Evolutionary conservation across 2,329 filamentous ascomycete genomes (phyloP).

Genomic region (Diplodia intermedia): DNA sequence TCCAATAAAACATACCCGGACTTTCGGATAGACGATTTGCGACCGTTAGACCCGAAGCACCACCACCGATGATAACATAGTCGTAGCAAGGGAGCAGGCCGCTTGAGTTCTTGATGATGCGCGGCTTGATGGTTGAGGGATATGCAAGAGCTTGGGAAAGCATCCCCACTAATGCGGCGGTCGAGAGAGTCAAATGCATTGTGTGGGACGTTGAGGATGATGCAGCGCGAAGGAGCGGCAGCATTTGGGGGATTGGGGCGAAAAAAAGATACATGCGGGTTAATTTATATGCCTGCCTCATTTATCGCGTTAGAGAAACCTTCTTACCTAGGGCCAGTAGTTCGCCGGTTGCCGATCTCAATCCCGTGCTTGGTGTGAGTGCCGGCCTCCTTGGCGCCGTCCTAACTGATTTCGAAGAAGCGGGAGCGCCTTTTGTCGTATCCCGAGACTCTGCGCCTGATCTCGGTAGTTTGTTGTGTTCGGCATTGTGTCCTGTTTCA

Average conservation of each 20-base stretch:
- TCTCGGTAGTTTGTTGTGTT: constrained; percentile 7
- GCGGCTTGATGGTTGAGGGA: constrained; percentile 6
- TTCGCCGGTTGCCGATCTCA: constrained; percentile 21
- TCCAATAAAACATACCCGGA: constrained; percentile 10
- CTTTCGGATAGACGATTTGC: constrained; percentile 40
- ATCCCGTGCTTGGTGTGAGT: constrained; percentile 21
- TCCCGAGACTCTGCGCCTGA: neutral
- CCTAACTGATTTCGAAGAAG: constrained; percentile 18
- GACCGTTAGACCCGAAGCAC: constrained; percentile 35
- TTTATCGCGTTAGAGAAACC: neutral
- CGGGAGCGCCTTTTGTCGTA: constrained; percentile 16
- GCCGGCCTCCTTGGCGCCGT: constrained; percentile 16
- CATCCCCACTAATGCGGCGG: neutral
- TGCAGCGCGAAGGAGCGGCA: neutral
- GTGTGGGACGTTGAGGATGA: neutral
- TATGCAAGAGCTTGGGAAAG: constrained; percentile 14
- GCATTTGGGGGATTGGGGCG: neutral
- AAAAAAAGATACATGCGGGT: neutral
- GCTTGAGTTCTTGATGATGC: neutral
- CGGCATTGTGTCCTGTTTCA: constrained; percentile 22
- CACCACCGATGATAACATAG: constrained; percentile 35
- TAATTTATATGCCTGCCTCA: constrained; percentile 11
- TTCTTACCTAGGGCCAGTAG: neutral
- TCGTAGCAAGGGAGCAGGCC: constrained; percentile 18
- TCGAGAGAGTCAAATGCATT: neutral